Evolutionary conservation across 208 protist genomes (phyloP).

Genomic region (Lotmaria passim): DNA sequence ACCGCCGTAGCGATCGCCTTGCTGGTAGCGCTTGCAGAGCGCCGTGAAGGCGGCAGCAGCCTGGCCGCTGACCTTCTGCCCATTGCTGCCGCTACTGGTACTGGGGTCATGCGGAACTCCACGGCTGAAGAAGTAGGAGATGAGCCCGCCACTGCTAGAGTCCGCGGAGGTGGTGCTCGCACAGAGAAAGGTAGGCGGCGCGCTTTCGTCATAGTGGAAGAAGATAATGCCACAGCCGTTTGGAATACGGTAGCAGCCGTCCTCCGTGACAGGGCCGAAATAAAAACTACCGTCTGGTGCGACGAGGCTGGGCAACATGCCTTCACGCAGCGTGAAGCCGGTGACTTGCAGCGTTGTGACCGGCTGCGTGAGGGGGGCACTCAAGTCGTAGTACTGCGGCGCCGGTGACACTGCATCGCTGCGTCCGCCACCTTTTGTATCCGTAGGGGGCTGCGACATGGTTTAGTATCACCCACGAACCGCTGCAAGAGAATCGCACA

Average conservation of each 20-base stretch:
- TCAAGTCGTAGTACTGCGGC: slow-evolving; percentile 43
- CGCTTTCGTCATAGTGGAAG: slow-evolving; percentile 46
- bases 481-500: not conserved
- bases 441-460: slow-evolving; percentile 1
- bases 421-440: not conserved
- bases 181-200: slow-evolving; percentile 8
- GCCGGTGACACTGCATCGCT: not conserved
- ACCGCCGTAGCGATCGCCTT: slow-evolving; percentile 84
- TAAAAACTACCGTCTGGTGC: slow-evolving; percentile 74
- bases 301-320: slow-evolving; percentile 36
- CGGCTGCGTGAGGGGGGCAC: slow-evolving; percentile 39
- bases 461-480: not conserved
- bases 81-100: not conserved
- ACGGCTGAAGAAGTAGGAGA: slow-evolving; percentile 29
- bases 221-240: slow-evolving; percentile 76
- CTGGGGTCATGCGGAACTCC: slow-evolving; percentile 10
- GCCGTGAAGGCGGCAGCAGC: slow-evolving; percentile 15
- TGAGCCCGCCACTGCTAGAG: not conserved
- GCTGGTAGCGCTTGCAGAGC: slow-evolving; percentile 40
- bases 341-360: slow-evolving; percentile 72
- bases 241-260: slow-evolving; percentile 50
- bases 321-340: slow-evolving; percentile 51
- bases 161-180: not conserved
- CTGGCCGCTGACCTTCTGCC: not conserved
- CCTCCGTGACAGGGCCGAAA: slow-evolving; percentile 69